phyloP scores from a whole-genome alignment of 805 yeast genomes.

The Cyberlindnera samutprakarnensis region DNA sequence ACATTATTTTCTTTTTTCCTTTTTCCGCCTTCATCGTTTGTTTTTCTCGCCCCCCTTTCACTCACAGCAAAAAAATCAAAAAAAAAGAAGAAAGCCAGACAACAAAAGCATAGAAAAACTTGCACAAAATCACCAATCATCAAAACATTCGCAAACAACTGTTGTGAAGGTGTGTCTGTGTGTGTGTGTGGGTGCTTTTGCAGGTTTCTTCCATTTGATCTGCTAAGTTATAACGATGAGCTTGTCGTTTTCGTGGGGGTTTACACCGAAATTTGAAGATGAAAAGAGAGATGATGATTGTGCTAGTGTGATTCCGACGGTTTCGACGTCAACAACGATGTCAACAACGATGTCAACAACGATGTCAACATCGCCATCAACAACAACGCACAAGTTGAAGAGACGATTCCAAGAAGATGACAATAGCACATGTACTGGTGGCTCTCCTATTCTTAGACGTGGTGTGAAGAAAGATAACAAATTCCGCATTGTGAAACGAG shows the following conservation, averaged over 20 bases:
- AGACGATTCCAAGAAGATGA: neutral
- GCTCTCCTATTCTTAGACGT: neutral
- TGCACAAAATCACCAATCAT: too few species aligned
- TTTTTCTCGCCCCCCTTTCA: neutral
- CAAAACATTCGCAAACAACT: too few species aligned
- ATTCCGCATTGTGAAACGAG: conserved; percentile 2
- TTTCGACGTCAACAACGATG: neutral
- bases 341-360: neutral
- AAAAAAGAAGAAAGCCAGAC: too few species aligned
- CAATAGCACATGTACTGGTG: too few species aligned
- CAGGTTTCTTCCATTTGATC: too few species aligned
- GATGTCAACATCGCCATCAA: too few species aligned
- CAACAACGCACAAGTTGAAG: neutral
- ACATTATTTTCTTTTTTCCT: too few species aligned
- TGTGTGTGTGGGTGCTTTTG: too few species aligned
- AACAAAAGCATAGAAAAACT: too few species aligned
- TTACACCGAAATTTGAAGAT: conserved; percentile 12
- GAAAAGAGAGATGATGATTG: neutral
- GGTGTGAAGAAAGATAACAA: neutral
- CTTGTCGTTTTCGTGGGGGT: conserved; percentile 20
- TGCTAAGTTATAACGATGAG: too few species aligned
- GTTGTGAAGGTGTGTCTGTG: too few species aligned
- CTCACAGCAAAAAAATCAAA: too few species aligned
- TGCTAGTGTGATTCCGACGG: neutral
- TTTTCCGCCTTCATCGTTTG: neutral